Conservation (phyloP, 352 stramenopile species). For the Pythium brachiatum region DNA sequence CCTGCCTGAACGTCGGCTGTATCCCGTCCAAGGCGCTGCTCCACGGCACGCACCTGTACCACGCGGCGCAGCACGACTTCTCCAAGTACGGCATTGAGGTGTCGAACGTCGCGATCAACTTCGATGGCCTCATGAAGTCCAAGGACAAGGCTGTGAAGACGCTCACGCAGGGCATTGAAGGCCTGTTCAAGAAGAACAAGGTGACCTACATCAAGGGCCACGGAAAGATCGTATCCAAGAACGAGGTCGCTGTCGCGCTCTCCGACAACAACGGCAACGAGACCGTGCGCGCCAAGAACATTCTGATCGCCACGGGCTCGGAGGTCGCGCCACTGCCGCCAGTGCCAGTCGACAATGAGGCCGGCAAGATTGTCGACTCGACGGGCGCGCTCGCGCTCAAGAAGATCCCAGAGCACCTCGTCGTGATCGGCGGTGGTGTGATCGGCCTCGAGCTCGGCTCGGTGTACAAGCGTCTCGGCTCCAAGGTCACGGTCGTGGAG, state of each 20-base stretch:
- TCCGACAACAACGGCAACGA: constrained; percentile 89
- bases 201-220: constrained; percentile 97
- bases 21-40: constrained; percentile 99
- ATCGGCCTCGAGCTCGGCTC: constrained; percentile 99
- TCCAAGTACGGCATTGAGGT: constrained; percentile 94
- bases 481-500: constrained; percentile 97
- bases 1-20: constrained; percentile 99
- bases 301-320: constrained; percentile 92
- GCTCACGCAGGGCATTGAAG: constrained; percentile 96
- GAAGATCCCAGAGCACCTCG: constrained; percentile 93
- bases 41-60: constrained; percentile 95
- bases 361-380: constrained; percentile 98
- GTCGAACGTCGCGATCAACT: constrained; percentile 90
- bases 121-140: constrained; percentile 95
- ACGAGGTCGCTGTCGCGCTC: constrained; percentile 90
- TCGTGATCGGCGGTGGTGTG: constrained; percentile 96
- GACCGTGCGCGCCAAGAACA: constrained; percentile 96
- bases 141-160: constrained; percentile 95
- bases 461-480: constrained; percentile 96
- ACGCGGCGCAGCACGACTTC: constrained; percentile 97
- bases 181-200: constrained; percentile 99
- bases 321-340: constrained; percentile 92
- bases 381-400: constrained; percentile 94
- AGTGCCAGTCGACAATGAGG: constrained; percentile 96
- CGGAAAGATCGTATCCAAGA: constrained; percentile 92